phyloP scores from a whole-genome alignment of 352 stramenopile genomes.

The Phytophthora sansomeana region DNA sequence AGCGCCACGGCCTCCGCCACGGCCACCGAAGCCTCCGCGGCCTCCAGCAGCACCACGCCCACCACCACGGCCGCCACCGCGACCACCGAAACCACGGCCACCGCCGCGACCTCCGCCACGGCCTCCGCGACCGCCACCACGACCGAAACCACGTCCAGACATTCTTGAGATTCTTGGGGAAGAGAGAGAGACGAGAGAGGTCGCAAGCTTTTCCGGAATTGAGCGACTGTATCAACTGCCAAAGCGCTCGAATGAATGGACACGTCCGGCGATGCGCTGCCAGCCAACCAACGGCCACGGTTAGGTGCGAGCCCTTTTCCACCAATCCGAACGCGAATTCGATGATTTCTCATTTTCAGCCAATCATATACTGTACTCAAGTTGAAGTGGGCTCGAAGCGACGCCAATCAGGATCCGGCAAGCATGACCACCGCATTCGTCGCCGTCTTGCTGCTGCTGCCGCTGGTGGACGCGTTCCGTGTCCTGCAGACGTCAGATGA shows the following conservation, averaged over 20 bases:
- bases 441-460: constrained; percentile 19
- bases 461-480: neutral
- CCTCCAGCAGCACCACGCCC: constrained; percentile 51
- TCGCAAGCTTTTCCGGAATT: constrained; percentile 33
- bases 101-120: constrained; percentile 46
- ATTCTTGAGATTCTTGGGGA: constrained; percentile 33
- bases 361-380: neutral
- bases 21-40: constrained; percentile 50
- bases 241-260: constrained; percentile 29
- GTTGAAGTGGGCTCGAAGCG: constrained; percentile 27
- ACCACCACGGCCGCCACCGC: constrained; percentile 60
- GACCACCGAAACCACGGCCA: constrained; percentile 50
- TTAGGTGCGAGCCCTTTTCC: neutral
- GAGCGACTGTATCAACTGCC: neutral
- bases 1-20: constrained; percentile 49
- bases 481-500: constrained; percentile 28
- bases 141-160: constrained; percentile 72
- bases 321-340: neutral
- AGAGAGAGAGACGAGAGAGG: constrained; percentile 24
- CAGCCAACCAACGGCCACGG: constrained; percentile 38
- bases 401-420: constrained; percentile 6
- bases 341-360: neutral
- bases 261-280: constrained; percentile 16
- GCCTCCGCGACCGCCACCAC: constrained; percentile 60
- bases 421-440: neutral